These are phyloP conservation scores for Breynia disticha DNA, from an alignment of 441 rosid species.

Conservation along the genomic window DNA sequence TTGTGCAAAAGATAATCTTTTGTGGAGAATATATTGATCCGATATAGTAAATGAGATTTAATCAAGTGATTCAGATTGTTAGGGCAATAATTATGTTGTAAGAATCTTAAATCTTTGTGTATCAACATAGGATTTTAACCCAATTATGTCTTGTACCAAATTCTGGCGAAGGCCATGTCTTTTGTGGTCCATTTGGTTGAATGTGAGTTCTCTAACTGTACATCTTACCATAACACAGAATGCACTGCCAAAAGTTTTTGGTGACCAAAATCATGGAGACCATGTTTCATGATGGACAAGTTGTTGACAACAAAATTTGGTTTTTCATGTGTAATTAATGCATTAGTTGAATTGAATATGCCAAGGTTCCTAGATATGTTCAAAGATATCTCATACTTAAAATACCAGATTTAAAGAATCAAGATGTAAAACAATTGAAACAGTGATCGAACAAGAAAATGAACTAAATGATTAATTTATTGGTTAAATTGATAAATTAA, in stretches of 20 bases:
- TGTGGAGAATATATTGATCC: slow-evolving; percentile 9
- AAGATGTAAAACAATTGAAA: no score
- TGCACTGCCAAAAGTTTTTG: not conserved
- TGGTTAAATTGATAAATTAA: no score
- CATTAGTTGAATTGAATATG: no score
- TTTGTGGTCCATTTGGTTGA: slow-evolving; percentile 5
- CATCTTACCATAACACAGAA: no score
- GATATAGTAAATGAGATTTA: slow-evolving; percentile 12
- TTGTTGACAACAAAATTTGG: no score
- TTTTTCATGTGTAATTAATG: no score
- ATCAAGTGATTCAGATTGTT: slow-evolving; percentile 26
- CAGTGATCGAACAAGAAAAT: no score
- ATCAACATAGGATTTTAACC: slow-evolving; percentile 24
- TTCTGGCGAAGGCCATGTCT: slow-evolving; percentile 8
- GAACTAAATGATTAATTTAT: no score
- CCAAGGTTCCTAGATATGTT: no score
- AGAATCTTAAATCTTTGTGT: slow-evolving; percentile 27
- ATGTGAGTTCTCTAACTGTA: not conserved
- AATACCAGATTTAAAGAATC: no score
- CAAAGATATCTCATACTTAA: no score
- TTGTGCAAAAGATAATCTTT: not conserved
- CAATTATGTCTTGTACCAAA: slow-evolving; percentile 23
- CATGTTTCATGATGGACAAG: slow-evolving; percentile 6
- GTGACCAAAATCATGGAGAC: slow-evolving; percentile 7
- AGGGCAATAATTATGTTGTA: slow-evolving; percentile 26